Percentiles rank a stretch among this genome's conserved stretches.
Evolutionary conservation across 2,329 filamentous ascomycete species (phyloP).

Genomic region (Clonostachys rhizophaga): DNA sequence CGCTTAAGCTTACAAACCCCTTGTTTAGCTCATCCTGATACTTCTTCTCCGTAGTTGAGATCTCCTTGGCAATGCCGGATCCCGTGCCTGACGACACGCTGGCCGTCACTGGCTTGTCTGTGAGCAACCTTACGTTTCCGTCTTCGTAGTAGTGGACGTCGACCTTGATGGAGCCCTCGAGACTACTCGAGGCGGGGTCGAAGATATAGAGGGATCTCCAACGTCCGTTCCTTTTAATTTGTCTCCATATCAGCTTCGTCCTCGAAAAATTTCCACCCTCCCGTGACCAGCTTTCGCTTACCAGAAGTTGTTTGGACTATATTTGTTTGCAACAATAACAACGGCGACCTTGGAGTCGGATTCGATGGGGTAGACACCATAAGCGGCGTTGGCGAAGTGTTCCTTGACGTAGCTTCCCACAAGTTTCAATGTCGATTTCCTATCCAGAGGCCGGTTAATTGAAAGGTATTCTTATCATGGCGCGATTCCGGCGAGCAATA

Average conservation of each 20-base stretch:
- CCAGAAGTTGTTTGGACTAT: constrained; percentile 98
- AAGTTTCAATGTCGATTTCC: constrained; percentile 79
- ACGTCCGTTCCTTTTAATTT: constrained; percentile 74
- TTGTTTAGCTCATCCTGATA: constrained; percentile 96
- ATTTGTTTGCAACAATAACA: constrained; percentile 89
- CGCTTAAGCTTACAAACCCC: constrained; percentile 82
- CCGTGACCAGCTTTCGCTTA: constrained; percentile 25
- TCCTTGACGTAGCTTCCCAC: constrained; percentile 74
- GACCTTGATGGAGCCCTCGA: constrained; percentile 81
- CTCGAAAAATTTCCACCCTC: not conserved
- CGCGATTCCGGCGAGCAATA: not conserved
- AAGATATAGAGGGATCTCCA: constrained; percentile 89
- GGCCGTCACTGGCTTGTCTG: constrained; percentile 69
- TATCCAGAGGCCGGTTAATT: constrained; percentile 24
- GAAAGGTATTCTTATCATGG: not conserved
- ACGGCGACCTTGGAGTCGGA: constrained; percentile 73
- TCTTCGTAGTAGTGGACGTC: constrained; percentile 99
- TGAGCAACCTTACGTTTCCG: constrained; percentile 90
- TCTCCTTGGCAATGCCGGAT: constrained; percentile 69
- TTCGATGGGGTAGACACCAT: constrained; percentile 78
- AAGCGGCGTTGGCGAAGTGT: constrained; percentile 79
- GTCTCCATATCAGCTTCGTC: not conserved
- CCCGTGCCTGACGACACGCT: constrained; percentile 59
- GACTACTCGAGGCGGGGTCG: constrained; percentile 59
- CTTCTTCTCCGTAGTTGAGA: constrained; percentile 77